Conservation (phyloP, 495 filamentous ascomycete genomes). For the Podospora pseudocomata region DNA sequence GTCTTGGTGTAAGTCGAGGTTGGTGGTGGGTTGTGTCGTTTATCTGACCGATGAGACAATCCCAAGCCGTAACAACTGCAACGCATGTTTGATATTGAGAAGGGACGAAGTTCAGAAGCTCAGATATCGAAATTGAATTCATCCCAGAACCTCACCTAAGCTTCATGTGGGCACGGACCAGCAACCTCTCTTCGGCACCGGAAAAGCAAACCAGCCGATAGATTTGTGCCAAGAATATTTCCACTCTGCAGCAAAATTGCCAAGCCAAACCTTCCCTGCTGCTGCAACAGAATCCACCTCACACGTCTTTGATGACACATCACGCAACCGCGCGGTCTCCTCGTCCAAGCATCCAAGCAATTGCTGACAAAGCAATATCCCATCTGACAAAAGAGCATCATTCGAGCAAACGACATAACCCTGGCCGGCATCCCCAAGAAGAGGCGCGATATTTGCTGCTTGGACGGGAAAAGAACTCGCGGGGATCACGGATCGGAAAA, state of each 20-base stretch:
- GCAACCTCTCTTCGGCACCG: background rate
- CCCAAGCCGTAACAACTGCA: no score
- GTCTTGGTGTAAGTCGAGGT: background rate
- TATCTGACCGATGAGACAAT: background rate
- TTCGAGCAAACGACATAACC: background rate
- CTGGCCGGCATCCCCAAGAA: background rate
- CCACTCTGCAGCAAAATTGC: background rate
- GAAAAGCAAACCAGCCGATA: background rate
- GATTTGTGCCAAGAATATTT: background rate
- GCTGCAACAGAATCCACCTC: background rate
- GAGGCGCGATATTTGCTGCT: background rate
- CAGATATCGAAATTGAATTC: no score
- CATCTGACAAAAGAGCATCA: slow-evolving; percentile 9
- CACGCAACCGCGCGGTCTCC: background rate
- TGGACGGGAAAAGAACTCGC: background rate
- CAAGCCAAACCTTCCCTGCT: background rate
- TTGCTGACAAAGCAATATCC: slow-evolving; percentile 9
- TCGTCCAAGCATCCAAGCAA: background rate
- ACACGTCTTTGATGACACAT: background rate
- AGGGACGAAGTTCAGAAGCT: no score
- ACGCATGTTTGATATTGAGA: no score
- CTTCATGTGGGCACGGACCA: background rate
- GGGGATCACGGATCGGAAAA: slow-evolving; percentile 4
- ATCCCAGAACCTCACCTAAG: no score
- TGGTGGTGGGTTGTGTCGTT: background rate